Base-by-base conservation (phyloP, 345 rosid genomes). In the Orychophragmus violaceus region DNA sequence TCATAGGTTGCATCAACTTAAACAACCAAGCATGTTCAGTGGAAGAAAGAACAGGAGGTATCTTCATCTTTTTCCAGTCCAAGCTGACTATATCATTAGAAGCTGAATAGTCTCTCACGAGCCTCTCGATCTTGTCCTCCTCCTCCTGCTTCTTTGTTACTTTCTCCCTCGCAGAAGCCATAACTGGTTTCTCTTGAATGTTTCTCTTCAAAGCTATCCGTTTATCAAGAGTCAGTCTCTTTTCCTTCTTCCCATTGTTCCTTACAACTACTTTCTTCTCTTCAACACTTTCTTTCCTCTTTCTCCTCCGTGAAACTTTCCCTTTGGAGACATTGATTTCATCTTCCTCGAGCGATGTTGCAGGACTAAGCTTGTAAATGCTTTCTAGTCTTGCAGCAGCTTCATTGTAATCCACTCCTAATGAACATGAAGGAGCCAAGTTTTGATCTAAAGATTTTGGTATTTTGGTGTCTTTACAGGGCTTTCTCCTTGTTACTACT, bases 31-130 rank as follows among this genome's bases (percentile, higher is more conserved):
- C 37, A 64, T 94, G 97, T 74, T 94, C 99, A 0, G 83, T 35
- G 1, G 88, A 83, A 29, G 89, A 74, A 44, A 94, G 86, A 80
- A 94, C 97, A 0, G 96, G 99, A 59, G 97, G 99, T 59, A 94
- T 90, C 84, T 84, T 88, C 99, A 83, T 88, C 52, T 83, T 94
- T 36, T 83, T 94, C 99, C 99, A 94, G 69, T 94, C 99, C 78
- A 94, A 74, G 82, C 87, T 85, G 14, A 66, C 85, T 66, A 88
- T 56, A 78, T 83, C 85, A 5, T 89, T 82, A 37, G 96, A 94
- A 70, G 81, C 77, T 0, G 90, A 86, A 70, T 90, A 88, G 4
- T 81, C 88, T 70, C 91, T 74, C 24, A 88, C 83, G 36, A 94
- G 96, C 75, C 77, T 78, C 52, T 88, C 84, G 12, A 87, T 82